Conservation (phyloP, 139 green algal species). For the Chlorella vulgaris region DNA sequence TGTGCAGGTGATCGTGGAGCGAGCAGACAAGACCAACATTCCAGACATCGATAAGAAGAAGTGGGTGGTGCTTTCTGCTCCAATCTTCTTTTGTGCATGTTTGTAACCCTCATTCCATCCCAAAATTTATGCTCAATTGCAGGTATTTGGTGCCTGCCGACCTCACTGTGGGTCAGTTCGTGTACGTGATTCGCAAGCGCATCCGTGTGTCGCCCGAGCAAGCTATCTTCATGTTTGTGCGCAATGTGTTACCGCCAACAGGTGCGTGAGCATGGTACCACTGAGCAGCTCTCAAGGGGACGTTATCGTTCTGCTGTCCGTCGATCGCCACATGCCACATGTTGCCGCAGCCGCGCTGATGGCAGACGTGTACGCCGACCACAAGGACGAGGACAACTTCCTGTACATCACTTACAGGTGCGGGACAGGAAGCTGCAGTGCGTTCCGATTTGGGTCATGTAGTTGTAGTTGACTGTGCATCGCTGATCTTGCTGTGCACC, state of each 20-base stretch:
- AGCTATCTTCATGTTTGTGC: slow-evolving; percentile 99
- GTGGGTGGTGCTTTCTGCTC: slow-evolving; percentile 58
- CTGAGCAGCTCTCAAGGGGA: not conserved
- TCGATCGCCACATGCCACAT: too few relatives aligned
- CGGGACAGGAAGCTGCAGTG: not conserved
- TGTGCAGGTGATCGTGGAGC: slow-evolving; percentile 97
- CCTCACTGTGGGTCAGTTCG: slow-evolving; percentile 98
- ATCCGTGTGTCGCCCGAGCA: slow-evolving; percentile 97
- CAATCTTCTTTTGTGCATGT: not conserved
- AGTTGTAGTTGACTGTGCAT: slow-evolving; percentile 2
- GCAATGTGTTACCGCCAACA: slow-evolving; percentile 95
- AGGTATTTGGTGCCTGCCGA: slow-evolving; percentile 98
- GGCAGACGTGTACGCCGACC: slow-evolving; percentile 96
- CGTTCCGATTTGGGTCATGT: not conserved
- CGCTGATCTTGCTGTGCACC: not conserved
- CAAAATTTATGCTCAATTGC: not conserved
- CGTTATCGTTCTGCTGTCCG: too few relatives aligned
- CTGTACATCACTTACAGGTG: slow-evolving; percentile 95
- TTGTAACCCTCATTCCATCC: too few relatives aligned
- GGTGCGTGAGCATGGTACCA: slow-evolving; percentile 51
- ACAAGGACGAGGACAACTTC: slow-evolving; percentile 99
- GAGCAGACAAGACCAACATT: slow-evolving; percentile 93
- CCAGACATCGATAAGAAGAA: slow-evolving; percentile 99
- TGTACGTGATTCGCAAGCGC: slow-evolving; percentile 98
- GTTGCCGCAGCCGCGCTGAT: slow-evolving; percentile 90